Percentiles rank a stretch among this genome's conserved stretches.
phyloP scores from a whole-genome alignment of 495 filamentous ascomycete genomes.

The Penicillium nucicola region DNA sequence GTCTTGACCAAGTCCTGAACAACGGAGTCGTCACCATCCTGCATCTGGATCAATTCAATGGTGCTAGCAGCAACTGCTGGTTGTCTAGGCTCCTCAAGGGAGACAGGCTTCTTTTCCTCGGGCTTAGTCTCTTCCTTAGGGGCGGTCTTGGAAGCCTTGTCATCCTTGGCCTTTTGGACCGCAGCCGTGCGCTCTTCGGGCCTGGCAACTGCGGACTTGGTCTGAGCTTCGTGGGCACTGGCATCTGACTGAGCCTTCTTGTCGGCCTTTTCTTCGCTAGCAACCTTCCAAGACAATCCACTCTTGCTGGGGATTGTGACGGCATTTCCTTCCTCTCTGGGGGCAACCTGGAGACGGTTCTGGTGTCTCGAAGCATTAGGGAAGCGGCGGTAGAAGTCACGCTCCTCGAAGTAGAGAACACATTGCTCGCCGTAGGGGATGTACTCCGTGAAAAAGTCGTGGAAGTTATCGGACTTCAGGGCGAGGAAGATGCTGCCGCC shows the following conservation, averaged over 20 bases:
- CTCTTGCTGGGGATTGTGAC: slow-evolving; percentile 82
- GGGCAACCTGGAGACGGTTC: slow-evolving; percentile 41
- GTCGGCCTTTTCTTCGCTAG: slow-evolving; percentile 50
- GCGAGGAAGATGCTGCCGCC: slow-evolving; percentile 89
- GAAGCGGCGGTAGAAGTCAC: slow-evolving; percentile 89
- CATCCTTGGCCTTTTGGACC: slow-evolving; percentile 42
- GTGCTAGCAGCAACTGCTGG: slow-evolving; percentile 50
- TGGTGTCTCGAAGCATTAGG: slow-evolving; percentile 61
- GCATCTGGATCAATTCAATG: slow-evolving; percentile 71
- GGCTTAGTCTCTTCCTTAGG: slow-evolving; percentile 29
- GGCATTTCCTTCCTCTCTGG: slow-evolving; percentile 60
- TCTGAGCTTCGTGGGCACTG: slow-evolving; percentile 29
- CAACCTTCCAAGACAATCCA: slow-evolving; percentile 79
- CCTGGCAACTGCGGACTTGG: slow-evolving; percentile 32
- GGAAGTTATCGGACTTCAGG: slow-evolving; percentile 92
- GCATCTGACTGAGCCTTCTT: slow-evolving; percentile 47
- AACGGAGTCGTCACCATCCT: slow-evolving; percentile 74
- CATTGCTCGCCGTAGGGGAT: slow-evolving; percentile 91
- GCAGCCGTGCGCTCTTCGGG: slow-evolving; percentile 33
- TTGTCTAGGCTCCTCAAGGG: slow-evolving; percentile 31
- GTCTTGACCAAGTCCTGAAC: slow-evolving; percentile 94
- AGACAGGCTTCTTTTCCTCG: slow-evolving; percentile 29
- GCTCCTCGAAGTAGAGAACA: slow-evolving; percentile 96
- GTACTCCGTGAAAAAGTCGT: slow-evolving; percentile 99
- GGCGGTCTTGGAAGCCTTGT: slow-evolving; percentile 29